A percentile compares a stretch with the other conserved stretches of the same genome.
Conservation (phyloP, 805 yeast species). For the Metschnikowia henanensis region DNA sequence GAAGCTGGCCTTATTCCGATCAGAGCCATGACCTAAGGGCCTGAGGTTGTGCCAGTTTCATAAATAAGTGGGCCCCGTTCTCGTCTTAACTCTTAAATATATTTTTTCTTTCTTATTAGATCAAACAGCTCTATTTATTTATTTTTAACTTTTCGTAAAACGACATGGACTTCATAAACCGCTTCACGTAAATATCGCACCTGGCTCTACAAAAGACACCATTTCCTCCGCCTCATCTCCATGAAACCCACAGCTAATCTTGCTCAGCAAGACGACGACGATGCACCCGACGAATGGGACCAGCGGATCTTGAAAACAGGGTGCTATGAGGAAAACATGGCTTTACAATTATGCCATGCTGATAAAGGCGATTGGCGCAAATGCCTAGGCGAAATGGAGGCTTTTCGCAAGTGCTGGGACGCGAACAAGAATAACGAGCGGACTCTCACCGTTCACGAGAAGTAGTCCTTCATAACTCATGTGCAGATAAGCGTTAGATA, state of each 20-base stretch:
- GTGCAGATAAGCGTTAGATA: too few species aligned
- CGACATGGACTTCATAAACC: too few species aligned
- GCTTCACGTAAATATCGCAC: too few species aligned
- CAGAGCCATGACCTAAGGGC: too few species aligned
- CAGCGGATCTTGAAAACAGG: constrained; percentile 72
- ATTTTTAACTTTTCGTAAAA: too few species aligned
- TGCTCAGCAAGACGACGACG: constrained; percentile 33
- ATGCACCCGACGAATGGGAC: constrained; percentile 78
- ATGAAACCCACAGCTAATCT: constrained; percentile 3
- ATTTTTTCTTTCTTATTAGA: too few species aligned
- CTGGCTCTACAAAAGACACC: neutral
- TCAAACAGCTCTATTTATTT: too few species aligned
- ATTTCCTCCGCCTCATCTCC: neutral
- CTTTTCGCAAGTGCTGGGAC: constrained; percentile 65
- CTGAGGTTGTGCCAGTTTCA: too few species aligned
- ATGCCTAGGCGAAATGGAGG: constrained; percentile 55
- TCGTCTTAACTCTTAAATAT: too few species aligned
- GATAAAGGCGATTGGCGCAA: constrained; percentile 82
- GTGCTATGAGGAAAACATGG: constrained; percentile 70
- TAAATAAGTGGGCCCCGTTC: too few species aligned
- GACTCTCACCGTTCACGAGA: constrained; percentile 38
- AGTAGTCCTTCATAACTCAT: too few species aligned
- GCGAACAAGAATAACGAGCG: constrained; percentile 54
- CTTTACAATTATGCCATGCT: constrained; percentile 74
- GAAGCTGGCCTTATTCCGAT: too few species aligned